Evolutionary conservation across 163 green algal genomes (phyloP).

Genomic region (Scenedesmus sp.): DNA sequence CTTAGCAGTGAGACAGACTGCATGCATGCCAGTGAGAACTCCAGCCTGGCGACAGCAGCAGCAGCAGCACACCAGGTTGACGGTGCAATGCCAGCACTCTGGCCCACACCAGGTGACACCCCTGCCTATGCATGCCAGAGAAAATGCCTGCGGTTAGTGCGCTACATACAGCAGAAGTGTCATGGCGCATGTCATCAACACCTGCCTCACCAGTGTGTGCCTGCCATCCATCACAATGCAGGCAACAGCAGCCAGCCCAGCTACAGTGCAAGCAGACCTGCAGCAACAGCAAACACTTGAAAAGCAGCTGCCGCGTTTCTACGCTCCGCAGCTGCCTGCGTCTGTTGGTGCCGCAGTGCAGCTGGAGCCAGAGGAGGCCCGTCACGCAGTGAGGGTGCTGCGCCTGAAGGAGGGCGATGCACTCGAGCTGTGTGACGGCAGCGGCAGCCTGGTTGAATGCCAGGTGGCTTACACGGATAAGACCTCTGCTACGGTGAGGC

Average conservation of each 20-base stretch:
- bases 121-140: background rate
- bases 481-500: conserved; percentile 53
- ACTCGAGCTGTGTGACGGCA: conserved; percentile 86
- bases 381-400: conserved; percentile 69
- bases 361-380: conserved; percentile 72
- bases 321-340: conserved; percentile 30
- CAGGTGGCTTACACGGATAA: conserved; percentile 46
- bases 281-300: conserved; percentile 1
- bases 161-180: too few species aligned
- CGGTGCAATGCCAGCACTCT: background rate
- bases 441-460: conserved; percentile 56
- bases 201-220: background rate
- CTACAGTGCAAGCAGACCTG: background rate
- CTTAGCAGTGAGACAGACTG: background rate
- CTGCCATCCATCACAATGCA: background rate
- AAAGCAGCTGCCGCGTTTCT: conserved; percentile 44
- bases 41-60: background rate
- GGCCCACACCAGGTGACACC: background rate
- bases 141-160: too few species aligned
- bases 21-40: background rate
- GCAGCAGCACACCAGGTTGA: background rate
- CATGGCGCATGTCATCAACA: too few species aligned
- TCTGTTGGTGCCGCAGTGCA: conserved; percentile 12
- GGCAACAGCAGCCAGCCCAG: background rate
- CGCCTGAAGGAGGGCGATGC: conserved; percentile 70